Evolutionary conservation across 495 filamentous ascomycete species (phyloP).

Genomic region (Aspergillus funiculosus): DNA sequence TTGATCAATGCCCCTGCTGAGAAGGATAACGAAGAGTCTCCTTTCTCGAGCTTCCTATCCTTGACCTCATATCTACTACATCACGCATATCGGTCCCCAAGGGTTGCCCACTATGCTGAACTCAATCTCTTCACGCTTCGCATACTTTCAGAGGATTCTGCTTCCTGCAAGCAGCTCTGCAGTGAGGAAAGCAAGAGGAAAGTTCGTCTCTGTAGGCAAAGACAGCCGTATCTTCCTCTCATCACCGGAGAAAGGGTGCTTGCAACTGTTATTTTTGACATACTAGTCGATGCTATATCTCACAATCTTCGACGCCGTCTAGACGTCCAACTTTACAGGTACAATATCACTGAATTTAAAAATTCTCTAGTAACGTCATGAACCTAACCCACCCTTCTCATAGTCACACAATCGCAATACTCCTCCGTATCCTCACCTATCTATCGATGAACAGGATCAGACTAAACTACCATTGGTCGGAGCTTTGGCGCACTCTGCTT

Average conservation of each 20-base stretch:
- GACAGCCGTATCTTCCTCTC: conserved; percentile 79
- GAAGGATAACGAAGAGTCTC: conserved; percentile 62
- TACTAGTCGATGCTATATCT: conserved; percentile 82
- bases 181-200: conserved; percentile 68
- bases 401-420: conserved; percentile 60
- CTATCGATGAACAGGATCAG: conserved; percentile 72
- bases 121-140: conserved; percentile 78
- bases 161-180: conserved; percentile 78
- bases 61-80: conserved; percentile 88
- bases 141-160: conserved; percentile 80
- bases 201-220: conserved; percentile 84
- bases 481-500: conserved; percentile 86
- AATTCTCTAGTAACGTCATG: neutral
- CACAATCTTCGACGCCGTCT: conserved; percentile 86
- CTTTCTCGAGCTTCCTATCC: conserved; percentile 79
- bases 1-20: conserved; percentile 58
- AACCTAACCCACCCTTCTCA: conserved; percentile 4
- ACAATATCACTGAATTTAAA: conserved; percentile 10
- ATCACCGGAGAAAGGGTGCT: conserved; percentile 64
- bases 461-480: conserved; percentile 87
- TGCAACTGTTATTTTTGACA: conserved; percentile 72
- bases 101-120: conserved; percentile 74
- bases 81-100: conserved; percentile 78
- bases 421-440: conserved; percentile 76
- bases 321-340: conserved; percentile 79